Conservation (phyloP, 2,329 filamentous ascomycete genomes). For the Phaeosphaeria sp. region DNA sequence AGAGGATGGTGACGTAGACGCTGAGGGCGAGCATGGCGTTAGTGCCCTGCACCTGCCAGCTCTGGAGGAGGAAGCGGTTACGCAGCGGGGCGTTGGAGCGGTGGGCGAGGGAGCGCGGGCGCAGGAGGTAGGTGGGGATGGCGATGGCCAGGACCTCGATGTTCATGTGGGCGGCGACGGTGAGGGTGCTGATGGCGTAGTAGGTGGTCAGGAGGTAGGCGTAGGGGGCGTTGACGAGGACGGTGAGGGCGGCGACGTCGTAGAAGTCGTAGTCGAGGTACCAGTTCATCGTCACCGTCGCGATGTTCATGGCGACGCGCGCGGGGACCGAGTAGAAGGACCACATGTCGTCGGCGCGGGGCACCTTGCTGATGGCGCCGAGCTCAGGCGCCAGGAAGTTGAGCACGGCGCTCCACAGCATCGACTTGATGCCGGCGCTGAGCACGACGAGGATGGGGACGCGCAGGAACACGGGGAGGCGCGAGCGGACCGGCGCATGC, state of each 20-base stretch:
- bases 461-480: conserved; percentile 47
- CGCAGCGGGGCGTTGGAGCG: conserved; percentile 56
- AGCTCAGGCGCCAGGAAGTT: conserved; percentile 70
- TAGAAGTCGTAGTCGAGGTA: conserved; percentile 71
- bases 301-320: conserved; percentile 63
- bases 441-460: conserved; percentile 56
- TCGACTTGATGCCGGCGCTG: conserved; percentile 67
- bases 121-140: conserved; percentile 77
- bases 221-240: conserved; percentile 77
- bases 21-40: conserved; percentile 72
- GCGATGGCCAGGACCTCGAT: conserved; percentile 75
- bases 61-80: conserved; percentile 52
- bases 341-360: conserved; percentile 62
- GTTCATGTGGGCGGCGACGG: conserved; percentile 66
- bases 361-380: conserved; percentile 68
- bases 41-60: conserved; percentile 54
- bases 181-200: conserved; percentile 71
- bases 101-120: conserved; percentile 71
- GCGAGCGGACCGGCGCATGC: conserved; percentile 32
- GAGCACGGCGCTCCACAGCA: conserved; percentile 69
- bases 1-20: conserved; percentile 71
- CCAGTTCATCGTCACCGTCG: conserved; percentile 77
- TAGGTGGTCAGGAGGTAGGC: conserved; percentile 79
- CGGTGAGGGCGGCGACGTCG: conserved; percentile 53
- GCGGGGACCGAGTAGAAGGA: conserved; percentile 60